phyloP scores from a whole-genome alignment of 208 protist genomes.

The Balamuthia mandrillaris region DNA sequence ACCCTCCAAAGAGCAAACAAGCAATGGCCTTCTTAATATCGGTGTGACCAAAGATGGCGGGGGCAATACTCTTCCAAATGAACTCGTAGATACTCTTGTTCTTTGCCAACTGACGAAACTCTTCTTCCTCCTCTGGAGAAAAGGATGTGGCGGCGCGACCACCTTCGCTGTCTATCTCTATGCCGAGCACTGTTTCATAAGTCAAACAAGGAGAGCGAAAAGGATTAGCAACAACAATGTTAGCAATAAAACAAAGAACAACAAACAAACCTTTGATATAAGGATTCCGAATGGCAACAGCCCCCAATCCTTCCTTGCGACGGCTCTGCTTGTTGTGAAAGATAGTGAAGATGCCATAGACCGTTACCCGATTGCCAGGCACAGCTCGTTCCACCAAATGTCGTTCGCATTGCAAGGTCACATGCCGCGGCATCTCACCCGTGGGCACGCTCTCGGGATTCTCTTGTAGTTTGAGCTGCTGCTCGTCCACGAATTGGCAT shows the following conservation, averaged over 20 bases:
- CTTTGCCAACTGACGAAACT: conserved; percentile 49
- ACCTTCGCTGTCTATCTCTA: background rate
- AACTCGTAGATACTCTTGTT: conserved; percentile 56
- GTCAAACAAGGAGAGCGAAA: background rate
- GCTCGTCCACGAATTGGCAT: conserved; percentile 66
- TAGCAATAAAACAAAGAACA: no score
- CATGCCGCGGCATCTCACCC: conserved; percentile 75
- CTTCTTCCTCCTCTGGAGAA: conserved; percentile 65
- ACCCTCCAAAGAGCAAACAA: conserved; percentile 97
- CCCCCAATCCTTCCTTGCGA: conserved; percentile 1
- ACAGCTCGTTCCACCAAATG: conserved; percentile 52
- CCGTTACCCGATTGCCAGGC: conserved; percentile 68
- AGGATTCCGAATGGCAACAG: conserved; percentile 39
- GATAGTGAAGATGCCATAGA: conserved; percentile 70
- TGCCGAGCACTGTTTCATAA: background rate
- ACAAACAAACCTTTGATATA: conserved; percentile 42
- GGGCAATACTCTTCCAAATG: conserved; percentile 72
- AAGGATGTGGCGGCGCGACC: background rate
- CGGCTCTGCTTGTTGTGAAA: conserved; percentile 46
- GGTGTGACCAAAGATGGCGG: conserved; percentile 79
- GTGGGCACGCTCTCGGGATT: conserved; percentile 73
- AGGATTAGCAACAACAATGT: no score
- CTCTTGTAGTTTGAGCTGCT: conserved; percentile 80
- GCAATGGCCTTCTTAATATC: conserved; percentile 88
- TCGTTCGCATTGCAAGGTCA: conserved; percentile 62